These are phyloP conservation scores for Pythium myriotylum DNA, from an alignment of 352 stramenopile species.

Conservation along the genomic window DNA sequence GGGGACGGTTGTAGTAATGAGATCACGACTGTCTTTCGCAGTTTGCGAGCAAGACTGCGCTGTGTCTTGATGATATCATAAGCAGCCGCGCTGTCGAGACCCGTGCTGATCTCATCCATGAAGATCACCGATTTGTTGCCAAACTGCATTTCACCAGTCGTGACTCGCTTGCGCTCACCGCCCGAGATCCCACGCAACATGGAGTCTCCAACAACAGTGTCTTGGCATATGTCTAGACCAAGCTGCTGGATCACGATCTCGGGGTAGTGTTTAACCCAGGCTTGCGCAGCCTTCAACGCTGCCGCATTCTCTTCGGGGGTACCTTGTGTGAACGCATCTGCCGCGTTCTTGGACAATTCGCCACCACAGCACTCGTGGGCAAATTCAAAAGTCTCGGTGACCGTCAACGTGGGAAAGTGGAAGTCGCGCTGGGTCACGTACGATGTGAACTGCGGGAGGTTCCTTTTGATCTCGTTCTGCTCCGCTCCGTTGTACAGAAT, in stretches of 20 bases:
- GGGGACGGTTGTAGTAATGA: slow-evolving; percentile 33
- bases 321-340: slow-evolving; percentile 24
- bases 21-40: slow-evolving; percentile 34
- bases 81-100: slow-evolving; percentile 48
- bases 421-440: slow-evolving; percentile 60
- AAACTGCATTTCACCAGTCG: slow-evolving; percentile 68
- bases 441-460: slow-evolving; percentile 49
- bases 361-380: slow-evolving; percentile 58
- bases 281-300: slow-evolving; percentile 20
- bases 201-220: slow-evolving; percentile 51
- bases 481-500: slow-evolving; percentile 56
- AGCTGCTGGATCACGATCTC: slow-evolving; percentile 44
- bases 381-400: slow-evolving; percentile 64
- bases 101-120: slow-evolving; percentile 89
- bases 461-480: slow-evolving; percentile 31
- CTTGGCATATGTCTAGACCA: slow-evolving; percentile 34
- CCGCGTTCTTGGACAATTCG: slow-evolving; percentile 34
- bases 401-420: slow-evolving; percentile 47
- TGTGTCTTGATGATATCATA: slow-evolving; percentile 80
- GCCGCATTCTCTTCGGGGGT: slow-evolving; percentile 18
- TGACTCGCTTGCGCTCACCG: slow-evolving; percentile 38
- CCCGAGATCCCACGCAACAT: slow-evolving; percentile 49
- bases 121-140: slow-evolving; percentile 48
- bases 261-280: slow-evolving; percentile 33
- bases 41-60: slow-evolving; percentile 30